A percentile compares a stretch with the other conserved stretches of the same genome.
These are phyloP conservation scores for Nicotiana tabacum DNA, from an alignment of 257 asterid genomes.

Conservation along the genomic window DNA sequence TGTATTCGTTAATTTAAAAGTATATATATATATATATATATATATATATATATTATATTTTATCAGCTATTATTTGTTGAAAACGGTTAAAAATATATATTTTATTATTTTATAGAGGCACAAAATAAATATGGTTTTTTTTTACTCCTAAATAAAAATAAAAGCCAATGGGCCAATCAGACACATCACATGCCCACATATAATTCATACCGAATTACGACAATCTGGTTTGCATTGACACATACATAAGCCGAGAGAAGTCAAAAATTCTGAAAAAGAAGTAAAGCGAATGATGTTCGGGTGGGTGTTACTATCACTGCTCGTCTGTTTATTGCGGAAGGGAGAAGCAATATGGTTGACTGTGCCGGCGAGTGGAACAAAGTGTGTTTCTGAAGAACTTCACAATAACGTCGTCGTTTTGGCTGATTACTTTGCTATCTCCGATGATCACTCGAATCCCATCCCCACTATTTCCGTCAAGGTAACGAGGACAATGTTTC, in stretches of 20 bases:
- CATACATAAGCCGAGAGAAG: background rate
- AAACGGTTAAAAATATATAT: too few species aligned
- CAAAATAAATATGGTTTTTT: too few species aligned
- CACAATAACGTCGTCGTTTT: conserved; percentile 84
- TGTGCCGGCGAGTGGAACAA: conserved; percentile 65
- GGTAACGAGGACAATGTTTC: conserved; percentile 24
- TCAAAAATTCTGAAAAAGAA: background rate
- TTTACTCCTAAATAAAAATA: too few species aligned
- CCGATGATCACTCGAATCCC: conserved; percentile 55
- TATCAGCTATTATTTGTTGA: too few species aligned
- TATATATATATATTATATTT: too few species aligned
- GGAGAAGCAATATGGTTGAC: conserved; percentile 69
- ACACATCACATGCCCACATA: too few species aligned
- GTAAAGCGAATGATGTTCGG: conserved; percentile 26
- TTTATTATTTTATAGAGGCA: too few species aligned
- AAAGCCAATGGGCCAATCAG: too few species aligned
- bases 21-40: too few species aligned
- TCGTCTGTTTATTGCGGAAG: conserved; percentile 24
- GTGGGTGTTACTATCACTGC: conserved; percentile 14
- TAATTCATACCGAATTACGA: too few species aligned
- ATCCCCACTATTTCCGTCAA: conserved; percentile 72
- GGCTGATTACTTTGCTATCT: conserved; percentile 70
- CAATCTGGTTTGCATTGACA: too few species aligned
- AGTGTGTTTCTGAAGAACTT: conserved; percentile 85
- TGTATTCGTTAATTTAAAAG: too few species aligned